Conservation (phyloP, 805 yeast species). For the Ogataea paradorogensis region DNA sequence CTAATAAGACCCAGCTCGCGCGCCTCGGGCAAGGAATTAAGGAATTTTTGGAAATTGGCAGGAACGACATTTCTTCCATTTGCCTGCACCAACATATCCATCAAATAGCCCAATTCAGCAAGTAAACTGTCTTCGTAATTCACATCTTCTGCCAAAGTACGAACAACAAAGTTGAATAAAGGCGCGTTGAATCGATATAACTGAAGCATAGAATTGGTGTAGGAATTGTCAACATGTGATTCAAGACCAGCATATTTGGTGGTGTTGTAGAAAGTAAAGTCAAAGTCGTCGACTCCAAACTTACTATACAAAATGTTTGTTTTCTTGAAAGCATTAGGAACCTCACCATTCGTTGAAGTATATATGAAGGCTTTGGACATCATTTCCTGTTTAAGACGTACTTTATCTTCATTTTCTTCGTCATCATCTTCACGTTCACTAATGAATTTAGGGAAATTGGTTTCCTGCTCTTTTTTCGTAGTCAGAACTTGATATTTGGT, state of each 20-base stretch:
- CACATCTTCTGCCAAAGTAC: constrained; percentile 52
- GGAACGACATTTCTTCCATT: constrained; percentile 77
- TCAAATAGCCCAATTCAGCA: constrained; percentile 82
- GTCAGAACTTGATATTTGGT: constrained; percentile 40
- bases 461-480: constrained; percentile 28
- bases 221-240: constrained; percentile 75
- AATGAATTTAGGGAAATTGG: constrained; percentile 49
- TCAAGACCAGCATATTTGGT: constrained; percentile 84
- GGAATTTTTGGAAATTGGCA: constrained; percentile 64
- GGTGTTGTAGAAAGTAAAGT: constrained; percentile 77
- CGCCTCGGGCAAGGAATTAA: constrained; percentile 51
- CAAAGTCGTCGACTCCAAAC: constrained; percentile 93
- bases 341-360: constrained; percentile 35
- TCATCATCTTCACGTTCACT: constrained; percentile 49
- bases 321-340: constrained; percentile 74
- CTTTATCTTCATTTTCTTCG: constrained; percentile 27
- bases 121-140: constrained; percentile 50
- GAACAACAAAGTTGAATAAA: constrained; percentile 61
- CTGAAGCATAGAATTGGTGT: constrained; percentile 76
- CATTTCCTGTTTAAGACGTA: constrained; percentile 16
- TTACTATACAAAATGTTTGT: constrained; percentile 78
- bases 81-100: constrained; percentile 87
- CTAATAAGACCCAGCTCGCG: constrained; percentile 50
- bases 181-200: constrained; percentile 74
- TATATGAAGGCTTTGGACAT: constrained; percentile 30